Base-by-base conservation (phyloP, 345 rosid species). In the Melastoma malabathricum region DNA sequence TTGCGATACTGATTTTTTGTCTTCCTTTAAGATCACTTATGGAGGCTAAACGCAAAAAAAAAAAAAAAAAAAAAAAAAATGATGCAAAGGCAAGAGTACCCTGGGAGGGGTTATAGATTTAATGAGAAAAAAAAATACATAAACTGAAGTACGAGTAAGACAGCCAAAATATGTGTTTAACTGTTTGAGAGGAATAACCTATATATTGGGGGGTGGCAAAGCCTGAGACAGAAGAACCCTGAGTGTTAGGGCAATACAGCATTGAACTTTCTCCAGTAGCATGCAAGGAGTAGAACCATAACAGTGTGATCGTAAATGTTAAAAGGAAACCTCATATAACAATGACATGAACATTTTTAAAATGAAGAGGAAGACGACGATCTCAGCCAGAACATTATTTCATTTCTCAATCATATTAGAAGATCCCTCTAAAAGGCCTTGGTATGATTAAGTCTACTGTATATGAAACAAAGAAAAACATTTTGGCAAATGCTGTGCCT, bases 181-280 rank as follows among this genome's bases (percentile, higher is more conserved):
- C 84, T 84, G 94, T 63, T 88, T 84, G 59, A 88, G 64, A 15
- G 94, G 97, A 50, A 80, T 70, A 64, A 88, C 84, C 44, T 77
- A 73, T 70, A 88, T 84, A 18, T 78, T 72, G 13, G 70, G 44
- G 10, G 92, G 94, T 5, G 81, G 74, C 74, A 82, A 68, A 48
- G 94, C 97, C 97, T 46, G 78, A 55, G 54, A 59, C 68, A 31
- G 59, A 27, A 52, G 15, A 50, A 70, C 48, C 18, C 22, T 16
- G 13, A 19, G 9, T 51, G 38, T 57, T 45, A 62, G 54, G 12
- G 41, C 41, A 34, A 34, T 34, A 34, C 41, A 34, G 12, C 10
- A 34, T 34, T 34, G 9, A 34, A 6, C 41, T 34, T 34, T 31
- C 38, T 31, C 47, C 15, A 7, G 20, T 16, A 47, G 18, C 43